phyloP scores from a whole-genome alignment of 2,329 filamentous ascomycete species.

The Arthrobotrys megalospora region DNA sequence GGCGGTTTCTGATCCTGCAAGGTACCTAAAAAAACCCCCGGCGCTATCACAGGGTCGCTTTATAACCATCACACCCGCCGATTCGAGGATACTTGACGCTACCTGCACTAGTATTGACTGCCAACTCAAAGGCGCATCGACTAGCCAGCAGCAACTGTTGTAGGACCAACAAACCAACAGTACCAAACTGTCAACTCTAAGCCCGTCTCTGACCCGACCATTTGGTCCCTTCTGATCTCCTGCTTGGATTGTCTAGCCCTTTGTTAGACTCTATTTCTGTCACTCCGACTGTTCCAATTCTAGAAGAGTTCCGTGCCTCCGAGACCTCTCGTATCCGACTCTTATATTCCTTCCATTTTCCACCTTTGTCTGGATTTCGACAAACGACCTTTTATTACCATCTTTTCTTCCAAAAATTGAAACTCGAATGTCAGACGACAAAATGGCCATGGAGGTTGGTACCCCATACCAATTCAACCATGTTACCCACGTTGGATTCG shows the following conservation, averaged over 20 bases:
- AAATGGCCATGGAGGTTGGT: slow-evolving; percentile 78
- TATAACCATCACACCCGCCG: slow-evolving; percentile 35
- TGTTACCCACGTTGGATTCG: slow-evolving; percentile 95
- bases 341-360: slow-evolving; percentile 30
- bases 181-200: slow-evolving; percentile 51
- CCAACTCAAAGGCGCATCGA: slow-evolving; percentile 56
- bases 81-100: slow-evolving; percentile 40
- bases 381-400: neutral
- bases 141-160: slow-evolving; percentile 30
- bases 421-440: slow-evolving; percentile 60
- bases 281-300: slow-evolving; percentile 25
- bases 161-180: slow-evolving; percentile 36
- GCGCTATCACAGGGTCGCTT: slow-evolving; percentile 32
- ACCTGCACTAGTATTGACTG: slow-evolving; percentile 37
- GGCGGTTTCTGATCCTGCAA: slow-evolving; percentile 52
- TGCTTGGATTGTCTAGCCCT: slow-evolving; percentile 45
- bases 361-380: slow-evolving; percentile 1
- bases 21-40: slow-evolving; percentile 26
- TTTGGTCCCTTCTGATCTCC: slow-evolving; percentile 35
- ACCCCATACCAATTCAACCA: slow-evolving; percentile 98
- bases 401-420: slow-evolving; percentile 21
- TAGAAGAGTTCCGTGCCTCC: slow-evolving; percentile 37
- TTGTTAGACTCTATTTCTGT: slow-evolving; percentile 39
- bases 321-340: slow-evolving; percentile 22
- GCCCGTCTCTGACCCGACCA: slow-evolving; percentile 40